Conservation (phyloP, 1,139 yeast genomes). For the Pneumocystis carinii region DNA sequence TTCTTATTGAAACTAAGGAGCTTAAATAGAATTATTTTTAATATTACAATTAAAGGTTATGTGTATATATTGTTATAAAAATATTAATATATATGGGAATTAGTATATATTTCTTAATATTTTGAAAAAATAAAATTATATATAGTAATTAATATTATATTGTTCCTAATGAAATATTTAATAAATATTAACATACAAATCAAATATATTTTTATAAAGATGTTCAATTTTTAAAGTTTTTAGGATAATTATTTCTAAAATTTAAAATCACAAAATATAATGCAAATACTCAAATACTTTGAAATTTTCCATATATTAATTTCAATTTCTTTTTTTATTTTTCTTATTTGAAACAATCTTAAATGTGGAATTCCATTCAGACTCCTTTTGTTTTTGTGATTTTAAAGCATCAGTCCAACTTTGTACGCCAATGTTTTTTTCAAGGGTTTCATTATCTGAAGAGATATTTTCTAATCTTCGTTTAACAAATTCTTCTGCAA, state of each 20-base stretch:
- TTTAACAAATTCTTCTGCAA: slow-evolving; percentile 77
- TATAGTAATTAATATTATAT: background rate
- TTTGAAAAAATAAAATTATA: background rate
- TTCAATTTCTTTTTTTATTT: slow-evolving; percentile 23
- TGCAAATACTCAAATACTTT: background rate
- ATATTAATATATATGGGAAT: background rate
- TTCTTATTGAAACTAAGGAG: slow-evolving; percentile 14
- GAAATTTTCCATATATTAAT: background rate
- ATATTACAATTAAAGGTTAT: background rate
- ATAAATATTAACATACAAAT: background rate
- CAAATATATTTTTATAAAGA: background rate
- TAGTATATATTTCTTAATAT: background rate
- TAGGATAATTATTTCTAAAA: background rate
- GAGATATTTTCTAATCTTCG: slow-evolving; percentile 40
- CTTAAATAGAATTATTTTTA: background rate
- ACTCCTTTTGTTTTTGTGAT: slow-evolving; percentile 26
- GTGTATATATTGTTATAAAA: no score
- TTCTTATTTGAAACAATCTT: slow-evolving; percentile 56
- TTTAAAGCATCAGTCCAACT: slow-evolving; percentile 26
- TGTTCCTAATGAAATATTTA: background rate
- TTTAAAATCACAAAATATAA: background rate
- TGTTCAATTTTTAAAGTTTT: background rate
- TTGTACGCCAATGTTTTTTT: slow-evolving; percentile 10
- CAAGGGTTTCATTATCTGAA: slow-evolving; percentile 14
- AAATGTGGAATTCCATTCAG: slow-evolving; percentile 57